These are phyloP conservation scores for Pontederia crassipes DNA, from an alignment of 176 grass and related monocot genomes.

Conservation along the genomic window DNA sequence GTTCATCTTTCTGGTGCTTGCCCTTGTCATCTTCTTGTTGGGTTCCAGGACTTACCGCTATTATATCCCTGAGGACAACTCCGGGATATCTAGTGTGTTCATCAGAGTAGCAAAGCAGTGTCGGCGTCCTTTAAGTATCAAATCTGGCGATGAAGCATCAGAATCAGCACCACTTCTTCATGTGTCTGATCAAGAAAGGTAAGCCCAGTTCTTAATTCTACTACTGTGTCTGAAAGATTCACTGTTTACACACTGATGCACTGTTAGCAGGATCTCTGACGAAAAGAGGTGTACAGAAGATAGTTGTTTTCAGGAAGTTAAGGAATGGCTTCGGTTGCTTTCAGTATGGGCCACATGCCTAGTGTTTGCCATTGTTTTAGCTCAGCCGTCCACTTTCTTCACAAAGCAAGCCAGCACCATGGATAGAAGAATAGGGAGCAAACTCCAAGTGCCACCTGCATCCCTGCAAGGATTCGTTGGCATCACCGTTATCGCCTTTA, in stretches of 20 bases:
- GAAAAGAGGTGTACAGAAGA: slow-evolving; percentile 4
- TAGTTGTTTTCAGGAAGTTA: slow-evolving; percentile 10
- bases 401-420: slow-evolving; percentile 65
- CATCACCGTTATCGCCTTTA: slow-evolving; percentile 21
- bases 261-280: background rate
- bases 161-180: background rate
- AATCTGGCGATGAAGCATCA: background rate
- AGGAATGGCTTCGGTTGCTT: slow-evolving; percentile 28
- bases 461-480: slow-evolving; percentile 40
- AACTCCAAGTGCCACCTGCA: slow-evolving; percentile 37
- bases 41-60: slow-evolving; percentile 39
- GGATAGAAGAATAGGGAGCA: slow-evolving; percentile 35
- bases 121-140: background rate
- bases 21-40: slow-evolving; percentile 28
- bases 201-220: too few relatives aligned
- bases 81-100: too few relatives aligned
- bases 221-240: background rate
- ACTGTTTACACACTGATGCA: background rate
- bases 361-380: slow-evolving; percentile 27
- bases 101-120: slow-evolving; percentile 13
- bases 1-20: slow-evolving; percentile 24
- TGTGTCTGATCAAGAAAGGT: too few relatives aligned
- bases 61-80: background rate
- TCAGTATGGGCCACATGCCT: slow-evolving; percentile 48
- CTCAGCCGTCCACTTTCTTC: slow-evolving; percentile 52